Evolutionary conservation across 2,329 filamentous ascomycete species (phyloP), one percentile per base, ranked within the genome.

Genomic region (Fusarium mangiferae): DNA sequence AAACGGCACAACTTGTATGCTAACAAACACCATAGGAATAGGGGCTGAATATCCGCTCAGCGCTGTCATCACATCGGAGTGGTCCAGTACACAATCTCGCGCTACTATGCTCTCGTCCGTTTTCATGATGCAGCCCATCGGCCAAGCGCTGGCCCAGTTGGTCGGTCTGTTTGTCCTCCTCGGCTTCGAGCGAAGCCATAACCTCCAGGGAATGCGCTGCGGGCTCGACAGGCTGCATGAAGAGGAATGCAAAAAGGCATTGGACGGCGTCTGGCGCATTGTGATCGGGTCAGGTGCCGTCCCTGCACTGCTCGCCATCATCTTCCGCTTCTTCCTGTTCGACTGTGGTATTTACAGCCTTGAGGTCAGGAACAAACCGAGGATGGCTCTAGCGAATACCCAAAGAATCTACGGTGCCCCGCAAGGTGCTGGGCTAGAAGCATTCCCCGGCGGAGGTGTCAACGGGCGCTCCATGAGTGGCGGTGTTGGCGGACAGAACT

Each of bases 91-190:
- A 0, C 88, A 87, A 54, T 90, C 90, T n/a, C 84, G 91, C 55
- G 88, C 88, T n/a, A 89, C 86, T 26, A 93, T 93, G 91, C 83
- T 93, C 72, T 89, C 91, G 11, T 87, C 87, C 7, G 90, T 93
- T 38, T 93, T 93, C 78, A 85, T 92, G 75, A 92, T 92, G 88
- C 91, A 93, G 74, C 90, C 91, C 3, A 82, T 93, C 14, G 91
- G 91, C 11, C 91, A 93, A 77, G 87, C 92, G 5, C 84, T 91
- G 4, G 90, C 90, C 20, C 90, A 91, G 70, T 80, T 91, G 10
- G 88, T 92, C 17, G 89, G 89, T 8, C 81, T 92, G 9, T 86
- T 83, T 81, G 86, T 88, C 15, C 78, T 88, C 17, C 80, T 88
- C 7, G 85, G 86, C 24, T 83, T 85, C 24, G 80, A 87, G 63